A percentile compares a stretch with the other conserved stretches of the same genome.
phyloP scores from a whole-genome alignment of 2,329 filamentous ascomycete genomes.

The Beauveria scarabaeidicola region DNA sequence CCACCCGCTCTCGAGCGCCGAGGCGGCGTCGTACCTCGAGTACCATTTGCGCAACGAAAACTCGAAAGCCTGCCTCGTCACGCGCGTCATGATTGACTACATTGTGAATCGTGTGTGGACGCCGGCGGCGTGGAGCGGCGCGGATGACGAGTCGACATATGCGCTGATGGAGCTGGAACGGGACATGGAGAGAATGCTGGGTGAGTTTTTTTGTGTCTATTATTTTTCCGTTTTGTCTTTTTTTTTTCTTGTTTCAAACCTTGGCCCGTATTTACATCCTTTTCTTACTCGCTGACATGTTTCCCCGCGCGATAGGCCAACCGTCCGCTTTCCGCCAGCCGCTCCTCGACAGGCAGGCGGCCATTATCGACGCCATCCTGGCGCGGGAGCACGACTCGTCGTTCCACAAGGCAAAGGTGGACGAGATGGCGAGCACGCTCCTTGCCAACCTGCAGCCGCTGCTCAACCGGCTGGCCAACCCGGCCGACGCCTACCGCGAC shows the following conservation, averaged over 20 bases:
- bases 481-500: conserved; percentile 32
- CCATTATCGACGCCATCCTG: conserved; percentile 30
- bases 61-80: conserved; percentile 34
- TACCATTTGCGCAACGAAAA: conserved; percentile 31
- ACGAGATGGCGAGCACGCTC: conserved; percentile 34
- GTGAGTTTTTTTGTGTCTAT: conserved; percentile 17
- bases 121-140: conserved; percentile 30
- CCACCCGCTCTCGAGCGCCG: conserved; percentile 27
- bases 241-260: neutral
- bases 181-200: conserved; percentile 27
- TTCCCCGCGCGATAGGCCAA: conserved; percentile 19
- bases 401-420: conserved; percentile 27
- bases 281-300: neutral
- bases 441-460: conserved; percentile 31
- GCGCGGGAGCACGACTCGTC: conserved; percentile 21
- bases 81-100: conserved; percentile 33
- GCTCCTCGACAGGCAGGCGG: conserved; percentile 30
- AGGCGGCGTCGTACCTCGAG: conserved; percentile 33
- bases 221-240: neutral
- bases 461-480: conserved; percentile 26
- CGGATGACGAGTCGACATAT: conserved; percentile 26
- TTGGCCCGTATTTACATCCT: no score
- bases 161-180: conserved; percentile 28
- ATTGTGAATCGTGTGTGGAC: conserved; percentile 34
- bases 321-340: conserved; percentile 29